Conservation (phyloP, 208 protist species). For the Plasmodiophora brassicae region DNA sequence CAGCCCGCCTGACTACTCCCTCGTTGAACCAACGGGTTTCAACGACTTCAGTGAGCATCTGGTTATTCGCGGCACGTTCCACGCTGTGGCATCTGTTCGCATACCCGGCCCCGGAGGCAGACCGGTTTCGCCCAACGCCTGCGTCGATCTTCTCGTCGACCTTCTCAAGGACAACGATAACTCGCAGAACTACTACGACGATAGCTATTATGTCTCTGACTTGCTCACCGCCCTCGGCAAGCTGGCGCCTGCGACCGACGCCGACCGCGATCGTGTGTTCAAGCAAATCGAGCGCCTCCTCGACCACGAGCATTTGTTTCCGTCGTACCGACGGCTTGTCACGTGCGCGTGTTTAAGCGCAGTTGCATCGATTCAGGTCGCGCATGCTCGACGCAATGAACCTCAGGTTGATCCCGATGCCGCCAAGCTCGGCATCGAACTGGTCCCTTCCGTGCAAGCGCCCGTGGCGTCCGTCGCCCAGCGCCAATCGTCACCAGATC, state of each 20-base stretch:
- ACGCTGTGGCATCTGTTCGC: background rate
- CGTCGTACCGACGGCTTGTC: background rate
- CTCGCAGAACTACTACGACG: conserved; percentile 27
- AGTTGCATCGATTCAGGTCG: background rate
- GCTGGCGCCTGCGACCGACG: background rate
- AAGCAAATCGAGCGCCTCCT: background rate
- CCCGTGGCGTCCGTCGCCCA: background rate
- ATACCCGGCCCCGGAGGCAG: background rate
- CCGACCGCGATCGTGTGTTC: background rate
- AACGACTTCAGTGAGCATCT: conserved; percentile 28
- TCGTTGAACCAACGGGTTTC: conserved; percentile 15
- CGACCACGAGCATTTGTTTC: background rate
- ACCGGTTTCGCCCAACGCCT: background rate
- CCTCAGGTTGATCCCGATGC: background rate
- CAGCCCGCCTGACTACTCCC: background rate
- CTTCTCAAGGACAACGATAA: conserved; percentile 25
- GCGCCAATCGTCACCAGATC: background rate
- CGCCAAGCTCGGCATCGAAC: background rate
- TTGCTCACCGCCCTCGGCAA: background rate
- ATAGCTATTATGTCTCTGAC: background rate
- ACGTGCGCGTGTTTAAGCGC: conserved; percentile 7
- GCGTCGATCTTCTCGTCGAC: background rate
- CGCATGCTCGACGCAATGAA: background rate
- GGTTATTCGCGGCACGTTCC: background rate
- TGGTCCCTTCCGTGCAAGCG: background rate